phyloP scores from a whole-genome alignment of 1,284 basidiomycete genomes.

The Malassezia japonica region DNA sequence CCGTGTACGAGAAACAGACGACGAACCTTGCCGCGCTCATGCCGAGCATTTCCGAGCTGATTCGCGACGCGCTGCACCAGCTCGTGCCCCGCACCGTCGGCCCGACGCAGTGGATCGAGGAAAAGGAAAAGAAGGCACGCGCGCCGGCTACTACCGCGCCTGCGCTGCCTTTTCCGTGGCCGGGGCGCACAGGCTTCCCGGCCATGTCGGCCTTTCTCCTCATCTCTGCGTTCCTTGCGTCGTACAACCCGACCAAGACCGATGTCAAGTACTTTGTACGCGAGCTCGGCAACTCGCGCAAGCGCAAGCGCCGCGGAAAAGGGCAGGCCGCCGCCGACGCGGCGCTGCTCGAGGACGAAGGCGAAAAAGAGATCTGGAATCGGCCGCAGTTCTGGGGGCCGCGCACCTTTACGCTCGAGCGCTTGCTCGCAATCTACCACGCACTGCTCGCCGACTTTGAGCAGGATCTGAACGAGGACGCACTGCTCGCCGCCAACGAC shows the following conservation, averaged over 20 bases:
- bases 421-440: conserved; percentile 72
- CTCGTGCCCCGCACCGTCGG: conserved; percentile 28
- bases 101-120: conserved; percentile 29
- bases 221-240: conserved; percentile 71
- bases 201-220: conserved; percentile 59
- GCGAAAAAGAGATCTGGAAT: conserved; percentile 53
- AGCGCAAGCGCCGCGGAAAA: conserved; percentile 16
- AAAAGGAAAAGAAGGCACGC: neutral
- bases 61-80: conserved; percentile 32
- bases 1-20: conserved; percentile 16
- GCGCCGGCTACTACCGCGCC: neutral
- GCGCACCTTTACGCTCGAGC: conserved; percentile 67
- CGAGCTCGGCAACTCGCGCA: conserved; percentile 24
- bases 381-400: conserved; percentile 74
- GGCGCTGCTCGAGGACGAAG: conserved; percentile 15
- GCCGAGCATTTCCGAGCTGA: conserved; percentile 18
- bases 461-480: conserved; percentile 18
- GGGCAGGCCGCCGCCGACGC: conserved; percentile 14
- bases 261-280: conserved; percentile 54
- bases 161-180: neutral
- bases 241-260: conserved; percentile 70
- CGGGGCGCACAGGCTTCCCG: conserved; percentile 12
- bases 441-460: conserved; percentile 62
- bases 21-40: conserved; percentile 19
- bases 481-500: conserved; percentile 8